phyloP scores from a whole-genome alignment of 2,329 filamentous ascomycete species.

The Pezicula rhizophila region DNA sequence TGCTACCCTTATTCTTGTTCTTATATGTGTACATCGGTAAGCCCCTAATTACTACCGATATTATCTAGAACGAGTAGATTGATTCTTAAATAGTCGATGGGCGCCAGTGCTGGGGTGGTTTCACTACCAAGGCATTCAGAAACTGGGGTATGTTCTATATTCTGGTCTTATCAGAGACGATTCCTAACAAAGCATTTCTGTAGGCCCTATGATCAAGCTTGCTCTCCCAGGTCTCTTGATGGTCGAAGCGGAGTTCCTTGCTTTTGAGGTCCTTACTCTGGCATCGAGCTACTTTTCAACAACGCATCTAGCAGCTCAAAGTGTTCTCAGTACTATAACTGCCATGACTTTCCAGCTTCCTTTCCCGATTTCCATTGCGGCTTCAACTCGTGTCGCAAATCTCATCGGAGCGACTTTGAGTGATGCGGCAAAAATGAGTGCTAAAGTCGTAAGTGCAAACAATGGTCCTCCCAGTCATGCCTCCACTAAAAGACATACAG shows the following conservation, averaged over 20 bases:
- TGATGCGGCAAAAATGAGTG: slow-evolving; percentile 71
- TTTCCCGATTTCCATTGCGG: slow-evolving; percentile 84
- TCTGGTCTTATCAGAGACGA: neutral
- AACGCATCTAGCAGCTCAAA: slow-evolving; percentile 79
- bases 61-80: no score
- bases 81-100: slow-evolving; percentile 44
- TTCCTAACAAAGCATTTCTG: slow-evolving; percentile 6
- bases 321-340: slow-evolving; percentile 71
- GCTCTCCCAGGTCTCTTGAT: slow-evolving; percentile 86
- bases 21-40: slow-evolving; percentile 60
- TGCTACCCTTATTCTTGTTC: slow-evolving; percentile 68
- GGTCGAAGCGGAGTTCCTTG: slow-evolving; percentile 89
- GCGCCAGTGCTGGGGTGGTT: slow-evolving; percentile 74
- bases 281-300: slow-evolving; percentile 73
- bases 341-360: slow-evolving; percentile 85
- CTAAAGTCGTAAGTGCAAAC: slow-evolving; percentile 53
- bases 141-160: slow-evolving; percentile 53
- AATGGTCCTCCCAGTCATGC: slow-evolving; percentile 28
- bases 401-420: slow-evolving; percentile 82
- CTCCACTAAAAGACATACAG: slow-evolving; percentile 15
- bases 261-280: slow-evolving; percentile 88
- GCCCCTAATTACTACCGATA: no score
- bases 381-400: slow-evolving; percentile 84
- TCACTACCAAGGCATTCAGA: slow-evolving; percentile 59
- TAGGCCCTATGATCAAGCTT: slow-evolving; percentile 73